Conservation (phyloP, 257 asterid species). For the Asclepias syriaca region DNA sequence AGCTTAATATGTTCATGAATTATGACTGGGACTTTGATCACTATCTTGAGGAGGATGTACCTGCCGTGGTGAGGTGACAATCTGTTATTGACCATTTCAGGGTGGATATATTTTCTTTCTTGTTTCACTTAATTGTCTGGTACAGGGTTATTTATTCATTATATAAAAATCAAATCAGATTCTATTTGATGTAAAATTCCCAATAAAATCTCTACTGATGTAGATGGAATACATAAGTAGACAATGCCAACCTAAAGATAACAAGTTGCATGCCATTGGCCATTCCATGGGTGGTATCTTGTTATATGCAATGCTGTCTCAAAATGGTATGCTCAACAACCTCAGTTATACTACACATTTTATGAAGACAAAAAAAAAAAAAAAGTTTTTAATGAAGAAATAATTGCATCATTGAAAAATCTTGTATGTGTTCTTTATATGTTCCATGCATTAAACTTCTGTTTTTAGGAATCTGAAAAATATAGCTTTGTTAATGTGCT, state of each 20-base stretch:
- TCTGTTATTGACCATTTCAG: constrained; percentile 6
- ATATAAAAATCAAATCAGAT: background rate
- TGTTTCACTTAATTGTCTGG: background rate
- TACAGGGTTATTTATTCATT: background rate
- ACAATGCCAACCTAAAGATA: constrained; percentile 75
- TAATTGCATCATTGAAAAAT: background rate
- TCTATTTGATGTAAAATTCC: background rate
- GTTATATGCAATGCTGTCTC: constrained; percentile 82
- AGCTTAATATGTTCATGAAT: constrained; percentile 75
- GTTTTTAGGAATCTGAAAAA: constrained; percentile 11
- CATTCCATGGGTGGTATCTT: constrained; percentile 98
- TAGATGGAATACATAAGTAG: constrained; percentile 81
- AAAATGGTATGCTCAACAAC: constrained; percentile 50
- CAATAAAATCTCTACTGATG: background rate
- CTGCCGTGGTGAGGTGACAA: constrained; percentile 98
- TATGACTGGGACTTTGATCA: constrained; percentile 99
- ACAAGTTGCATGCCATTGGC: constrained; percentile 76
- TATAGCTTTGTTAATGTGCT: background rate
- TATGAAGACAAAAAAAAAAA: background rate
- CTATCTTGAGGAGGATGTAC: constrained; percentile 92
- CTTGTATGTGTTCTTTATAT: background rate
- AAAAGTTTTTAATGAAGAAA: background rate
- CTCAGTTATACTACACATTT: background rate
- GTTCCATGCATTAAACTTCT: background rate
- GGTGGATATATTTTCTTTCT: constrained; percentile 22